These are phyloP conservation scores for Candida smagusa DNA, from an alignment of 1,139 yeast species.

Conservation along the genomic window DNA sequence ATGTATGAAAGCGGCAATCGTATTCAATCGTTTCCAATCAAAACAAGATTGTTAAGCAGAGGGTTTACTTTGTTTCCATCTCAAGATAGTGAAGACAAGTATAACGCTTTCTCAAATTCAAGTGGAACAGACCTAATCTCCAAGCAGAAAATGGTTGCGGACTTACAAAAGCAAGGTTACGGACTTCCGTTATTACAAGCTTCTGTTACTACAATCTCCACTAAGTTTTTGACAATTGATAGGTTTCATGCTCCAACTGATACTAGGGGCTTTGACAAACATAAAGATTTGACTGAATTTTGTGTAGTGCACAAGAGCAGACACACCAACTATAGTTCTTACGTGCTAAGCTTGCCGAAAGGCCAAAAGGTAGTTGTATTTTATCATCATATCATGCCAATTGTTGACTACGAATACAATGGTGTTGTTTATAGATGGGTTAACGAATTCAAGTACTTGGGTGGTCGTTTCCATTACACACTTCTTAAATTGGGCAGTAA, in stretches of 20 bases:
- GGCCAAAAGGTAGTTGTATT: conserved; percentile 3
- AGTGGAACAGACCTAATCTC: not conserved
- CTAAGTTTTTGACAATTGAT: conserved; percentile 6
- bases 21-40: conserved; percentile 4
- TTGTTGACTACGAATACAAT: conserved; percentile 8
- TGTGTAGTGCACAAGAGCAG: conserved; percentile 5
- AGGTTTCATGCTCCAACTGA: conserved; percentile 1
- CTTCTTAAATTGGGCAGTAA: conserved; percentile 6
- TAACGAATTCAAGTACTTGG: conserved; percentile 3
- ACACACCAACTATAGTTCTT: conserved; percentile 6
- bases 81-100: conserved; percentile 5
- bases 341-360: conserved; percentile 3
- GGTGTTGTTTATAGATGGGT: conserved; percentile 9
- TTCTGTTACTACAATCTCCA: conserved; percentile 1
- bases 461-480: conserved; percentile 4
- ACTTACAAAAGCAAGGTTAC: conserved; percentile 7
- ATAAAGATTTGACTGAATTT: conserved; percentile 4
- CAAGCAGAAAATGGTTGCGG: not conserved
- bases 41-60: conserved; percentile 1
- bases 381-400: conserved; percentile 4
- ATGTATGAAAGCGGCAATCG: not conserved
- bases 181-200: conserved; percentile 9
- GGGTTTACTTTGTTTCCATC: conserved; percentile 7
- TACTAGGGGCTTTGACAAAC: conserved; percentile 3
- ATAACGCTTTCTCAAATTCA: conserved; percentile 2